Percentiles rank a stretch among this genome's conserved stretches.
These are phyloP conservation scores for Dissophora globulifera DNA, from an alignment of 192 early-diverging fungal species.

Conservation along the genomic window DNA sequence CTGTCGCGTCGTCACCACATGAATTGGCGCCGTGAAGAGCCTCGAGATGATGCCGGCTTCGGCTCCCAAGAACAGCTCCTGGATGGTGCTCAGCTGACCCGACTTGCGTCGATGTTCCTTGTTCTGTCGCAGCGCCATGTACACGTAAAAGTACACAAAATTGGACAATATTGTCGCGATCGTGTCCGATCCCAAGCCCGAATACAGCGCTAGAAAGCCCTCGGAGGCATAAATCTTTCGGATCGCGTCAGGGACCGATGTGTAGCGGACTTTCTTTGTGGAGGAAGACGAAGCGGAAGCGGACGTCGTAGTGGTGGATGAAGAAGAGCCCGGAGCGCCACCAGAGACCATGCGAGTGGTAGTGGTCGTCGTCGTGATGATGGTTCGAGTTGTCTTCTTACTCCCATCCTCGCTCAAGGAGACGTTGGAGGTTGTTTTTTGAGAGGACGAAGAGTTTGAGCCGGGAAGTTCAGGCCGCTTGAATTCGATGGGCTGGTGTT, in stretches of 20 bases:
- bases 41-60: slow-evolving; percentile 60
- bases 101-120: slow-evolving; percentile 58
- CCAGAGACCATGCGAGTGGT: slow-evolving; percentile 2
- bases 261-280: slow-evolving; percentile 27
- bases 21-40: slow-evolving; percentile 62
- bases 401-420: slow-evolving; percentile 15
- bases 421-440: slow-evolving; percentile 4
- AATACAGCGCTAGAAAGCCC: slow-evolving; percentile 57
- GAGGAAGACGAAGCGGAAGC: slow-evolving; percentile 2
- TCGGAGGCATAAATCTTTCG: slow-evolving; percentile 47
- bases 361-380: slow-evolving; percentile 40
- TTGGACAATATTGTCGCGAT: slow-evolving; percentile 61
- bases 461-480: slow-evolving; percentile 16
- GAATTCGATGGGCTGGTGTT: slow-evolving; percentile 37
- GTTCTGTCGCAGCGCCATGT: slow-evolving; percentile 55
- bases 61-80: slow-evolving; percentile 62
- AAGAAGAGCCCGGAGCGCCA: neutral
- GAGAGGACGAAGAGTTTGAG: slow-evolving; percentile 28
- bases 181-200: slow-evolving; percentile 58
- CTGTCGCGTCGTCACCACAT: slow-evolving; percentile 60
- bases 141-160: slow-evolving; percentile 64
- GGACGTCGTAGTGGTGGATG: neutral
- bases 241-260: slow-evolving; percentile 40
- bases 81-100: slow-evolving; percentile 50
- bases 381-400: slow-evolving; percentile 35